Conservation (phyloP, 2,329 filamentous ascomycete genomes). For the Capronia epimyces region DNA sequence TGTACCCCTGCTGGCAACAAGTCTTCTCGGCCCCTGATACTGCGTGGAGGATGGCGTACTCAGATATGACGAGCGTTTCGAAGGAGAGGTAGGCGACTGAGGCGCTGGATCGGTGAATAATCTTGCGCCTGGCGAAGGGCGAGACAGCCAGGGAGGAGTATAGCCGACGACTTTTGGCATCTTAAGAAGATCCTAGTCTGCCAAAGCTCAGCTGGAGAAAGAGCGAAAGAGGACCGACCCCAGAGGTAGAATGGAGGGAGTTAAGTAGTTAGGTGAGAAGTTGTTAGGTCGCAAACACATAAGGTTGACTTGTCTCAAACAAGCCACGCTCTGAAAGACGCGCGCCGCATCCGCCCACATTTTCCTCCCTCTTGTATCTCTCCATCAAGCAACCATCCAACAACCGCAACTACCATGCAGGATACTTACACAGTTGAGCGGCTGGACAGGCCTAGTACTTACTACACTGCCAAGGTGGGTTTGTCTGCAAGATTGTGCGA, state of each 20-base stretch:
- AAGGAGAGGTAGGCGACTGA: constrained; percentile 38
- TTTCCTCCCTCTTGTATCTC: constrained; percentile 6
- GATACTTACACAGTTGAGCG: constrained; percentile 75
- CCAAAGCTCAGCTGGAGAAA: background rate
- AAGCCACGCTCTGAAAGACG: constrained; percentile 3
- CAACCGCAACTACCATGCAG: constrained; percentile 1
- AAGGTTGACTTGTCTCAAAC: constrained; percentile 3
- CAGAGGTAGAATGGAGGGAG: background rate
- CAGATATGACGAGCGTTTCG: constrained; percentile 34
- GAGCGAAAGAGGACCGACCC: background rate
- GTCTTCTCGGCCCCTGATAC: constrained; percentile 47
- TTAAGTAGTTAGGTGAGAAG: background rate
- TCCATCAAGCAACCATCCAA: background rate
- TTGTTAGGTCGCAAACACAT: background rate
- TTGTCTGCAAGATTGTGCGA: background rate
- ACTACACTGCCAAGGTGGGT: constrained; percentile 75
- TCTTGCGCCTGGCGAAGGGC: constrained; percentile 68
- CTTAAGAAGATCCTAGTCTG: constrained; percentile 24
- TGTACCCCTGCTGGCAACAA: constrained; percentile 73
- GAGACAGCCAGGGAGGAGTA: constrained; percentile 80
- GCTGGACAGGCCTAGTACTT: constrained; percentile 89
- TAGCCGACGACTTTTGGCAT: constrained; percentile 87
- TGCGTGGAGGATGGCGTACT: constrained; percentile 26
- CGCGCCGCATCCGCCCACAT: background rate
- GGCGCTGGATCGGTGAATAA: constrained; percentile 61